Percentiles rank a stretch among this genome's conserved stretches.
These are phyloP conservation scores for Chrysanthemum seticuspe DNA, from an alignment of 129 eudicot genomes.

Conservation along the genomic window DNA sequence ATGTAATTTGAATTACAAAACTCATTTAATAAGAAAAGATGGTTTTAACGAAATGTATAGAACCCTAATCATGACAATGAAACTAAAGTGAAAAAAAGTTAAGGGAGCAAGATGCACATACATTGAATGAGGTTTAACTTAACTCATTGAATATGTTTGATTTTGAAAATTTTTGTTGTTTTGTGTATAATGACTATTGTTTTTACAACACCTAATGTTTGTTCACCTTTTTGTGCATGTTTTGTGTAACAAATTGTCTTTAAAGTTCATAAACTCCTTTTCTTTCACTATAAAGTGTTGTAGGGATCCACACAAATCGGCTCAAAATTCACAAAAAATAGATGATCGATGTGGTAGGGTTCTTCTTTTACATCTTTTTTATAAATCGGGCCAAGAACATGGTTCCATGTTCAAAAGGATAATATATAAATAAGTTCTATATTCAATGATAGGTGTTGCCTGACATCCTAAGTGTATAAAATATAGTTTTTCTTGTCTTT, in stretches of 20 bases:
- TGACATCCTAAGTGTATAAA: slow-evolving; percentile 3
- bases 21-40: no score
- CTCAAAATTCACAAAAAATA: not conserved
- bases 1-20: no score
- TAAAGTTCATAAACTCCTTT: slow-evolving; percentile 25
- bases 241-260: slow-evolving; percentile 21
- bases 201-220: not conserved
- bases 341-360: slow-evolving; percentile 1
- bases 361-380: slow-evolving; percentile 15
- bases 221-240: slow-evolving; percentile 24
- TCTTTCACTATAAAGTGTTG: slow-evolving; percentile 24
- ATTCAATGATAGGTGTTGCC: not conserved
- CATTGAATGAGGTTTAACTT: slow-evolving; percentile 22
- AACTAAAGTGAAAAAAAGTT: slow-evolving; percentile 18
- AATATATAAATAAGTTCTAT: not conserved
- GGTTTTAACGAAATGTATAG: not conserved
- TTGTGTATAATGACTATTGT: slow-evolving; percentile 12
- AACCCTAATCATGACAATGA: slow-evolving; percentile 21
- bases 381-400: slow-evolving; percentile 18
- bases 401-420: slow-evolving; percentile 21
- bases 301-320: slow-evolving; percentile 27
- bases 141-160: slow-evolving; percentile 12
- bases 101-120: slow-evolving; percentile 9
- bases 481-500: slow-evolving; percentile 20
- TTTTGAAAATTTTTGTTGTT: not conserved